phyloP scores from a whole-genome alignment of 1,284 basidiomycete genomes.

The Tilletia indica region DNA sequence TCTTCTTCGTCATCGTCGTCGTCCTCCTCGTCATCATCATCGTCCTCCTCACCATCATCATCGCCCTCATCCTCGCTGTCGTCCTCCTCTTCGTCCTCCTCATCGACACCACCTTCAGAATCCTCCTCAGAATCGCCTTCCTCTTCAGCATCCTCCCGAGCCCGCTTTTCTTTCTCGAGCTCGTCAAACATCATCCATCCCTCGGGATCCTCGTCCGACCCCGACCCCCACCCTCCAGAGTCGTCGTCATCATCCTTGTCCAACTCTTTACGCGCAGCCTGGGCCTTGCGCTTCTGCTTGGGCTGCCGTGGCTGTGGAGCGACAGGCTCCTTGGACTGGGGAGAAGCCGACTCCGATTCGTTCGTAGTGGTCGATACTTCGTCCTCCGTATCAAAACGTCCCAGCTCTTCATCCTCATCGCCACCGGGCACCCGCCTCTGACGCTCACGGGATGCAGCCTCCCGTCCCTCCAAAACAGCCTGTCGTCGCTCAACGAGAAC shows the following conservation, averaged over 20 bases:
- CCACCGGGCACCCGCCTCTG: neutral
- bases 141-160: neutral
- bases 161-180: constrained; percentile 1
- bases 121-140: constrained; percentile 11
- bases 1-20: neutral
- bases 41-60: neutral
- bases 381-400: too few species aligned
- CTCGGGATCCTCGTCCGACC: neutral
- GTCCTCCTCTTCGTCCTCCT: constrained; percentile 11
- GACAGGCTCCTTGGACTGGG: too few species aligned
- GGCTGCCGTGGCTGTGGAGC: too few species aligned
- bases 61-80: neutral
- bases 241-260: neutral
- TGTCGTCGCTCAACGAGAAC: constrained; percentile 7
- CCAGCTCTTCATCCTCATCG: neutral
- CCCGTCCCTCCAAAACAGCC: neutral
- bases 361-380: neutral
- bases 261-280: neutral
- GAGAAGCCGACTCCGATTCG: too few species aligned
- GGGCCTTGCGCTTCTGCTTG: neutral
- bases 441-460: neutral
- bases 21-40: neutral
- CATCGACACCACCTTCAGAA: neutral
- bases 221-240: neutral
- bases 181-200: constrained; percentile 18